Evolutionary conservation across 2,329 filamentous ascomycete genomes (phyloP), one percentile per base, ranked within the genome.

Genomic region (Dichotomopilus funicola): DNA sequence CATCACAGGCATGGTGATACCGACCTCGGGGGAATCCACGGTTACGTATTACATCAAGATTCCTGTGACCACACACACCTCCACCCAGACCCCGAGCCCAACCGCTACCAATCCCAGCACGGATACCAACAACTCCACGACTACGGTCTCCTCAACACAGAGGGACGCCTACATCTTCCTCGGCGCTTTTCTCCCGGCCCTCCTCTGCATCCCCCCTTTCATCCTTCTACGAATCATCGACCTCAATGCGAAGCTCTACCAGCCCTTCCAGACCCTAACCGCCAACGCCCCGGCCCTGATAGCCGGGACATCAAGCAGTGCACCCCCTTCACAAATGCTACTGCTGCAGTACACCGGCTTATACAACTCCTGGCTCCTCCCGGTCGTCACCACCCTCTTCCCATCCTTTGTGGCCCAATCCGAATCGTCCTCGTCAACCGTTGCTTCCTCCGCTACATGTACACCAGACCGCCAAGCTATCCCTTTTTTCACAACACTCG

Each of bases 261-360:
- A 74, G 55, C 75, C 75, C 1, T 77, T 77, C 60, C 71, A 73
- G 50, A 69, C 72, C 1, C 63, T 80, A 2, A 65, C 71, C 5
- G 65, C 62, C 7, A 59, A 65, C 0, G 13, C 31, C 37, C 1
- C 37, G 5, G 8, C 33, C 45, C 1, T n/a, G 6, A 9, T 12
- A 40, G 2, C 5, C 12, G 4, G n/a, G 2, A 31, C 27, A 11
- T n/a, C 6, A 10, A 62, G 64, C 0, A 76, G 75, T 5, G 72
- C 72, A 0, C 50, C 62, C 0, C 76, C 75, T 0, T 60, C 63
- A 0, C 69, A 77, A 36, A 76, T 75, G 0, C 62, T 78, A 13
- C 72, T 69, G 8, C 65, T 77, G 5, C 67, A 72, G 51, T 76
- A 75, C 40, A 66, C 66, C 7, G 72, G 74, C 0, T 59, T 71